phyloP scores from a whole-genome alignment of 1,284 basidiomycete genomes.

The Takashimella tepidaria region DNA sequence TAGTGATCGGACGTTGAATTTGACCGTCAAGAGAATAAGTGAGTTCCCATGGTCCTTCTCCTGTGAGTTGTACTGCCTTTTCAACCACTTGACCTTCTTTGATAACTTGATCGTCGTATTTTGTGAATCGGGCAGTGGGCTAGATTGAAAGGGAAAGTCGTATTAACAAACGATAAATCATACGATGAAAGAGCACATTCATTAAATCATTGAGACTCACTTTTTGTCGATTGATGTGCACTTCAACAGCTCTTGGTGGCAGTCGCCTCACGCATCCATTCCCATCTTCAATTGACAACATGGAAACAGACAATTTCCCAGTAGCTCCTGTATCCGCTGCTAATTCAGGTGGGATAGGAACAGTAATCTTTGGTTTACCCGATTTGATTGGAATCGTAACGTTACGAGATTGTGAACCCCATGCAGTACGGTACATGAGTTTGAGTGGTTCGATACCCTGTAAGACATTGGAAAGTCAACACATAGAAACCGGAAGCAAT shows the following conservation, averaged over 20 bases:
- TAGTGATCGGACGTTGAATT: conserved; percentile 50
- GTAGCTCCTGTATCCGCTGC: conserved; percentile 22
- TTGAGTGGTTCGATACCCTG: conserved; percentile 86
- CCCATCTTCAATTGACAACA: conserved; percentile 74
- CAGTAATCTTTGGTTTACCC: conserved; percentile 35
- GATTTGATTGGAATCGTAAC: conserved; percentile 64
- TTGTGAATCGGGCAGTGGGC: conserved; percentile 75
- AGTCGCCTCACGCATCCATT: conserved; percentile 79
- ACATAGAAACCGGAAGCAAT: conserved; percentile 68
- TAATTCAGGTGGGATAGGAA: conserved; percentile 35
- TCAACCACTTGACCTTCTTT: conserved; percentile 69
- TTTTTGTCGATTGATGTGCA: conserved; percentile 80
- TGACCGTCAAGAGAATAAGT: conserved; percentile 61
- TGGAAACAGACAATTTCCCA: conserved; percentile 33
- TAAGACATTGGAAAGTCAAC: conserved; percentile 22
- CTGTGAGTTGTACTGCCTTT: conserved; percentile 76
- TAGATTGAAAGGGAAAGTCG: too few relatives aligned
- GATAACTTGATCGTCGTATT: conserved; percentile 58
- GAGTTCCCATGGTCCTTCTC: conserved; percentile 83
- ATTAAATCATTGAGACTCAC: too few relatives aligned
- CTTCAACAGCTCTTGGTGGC: conserved; percentile 70
- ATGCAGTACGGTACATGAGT: conserved; percentile 69
- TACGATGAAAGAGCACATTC: too few relatives aligned
- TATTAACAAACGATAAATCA: too few relatives aligned
- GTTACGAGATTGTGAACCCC: conserved; percentile 51